These are phyloP conservation scores for Quaeritorhiza haematococci DNA, from an alignment of 371 early-diverging fungal species.

Conservation along the genomic window DNA sequence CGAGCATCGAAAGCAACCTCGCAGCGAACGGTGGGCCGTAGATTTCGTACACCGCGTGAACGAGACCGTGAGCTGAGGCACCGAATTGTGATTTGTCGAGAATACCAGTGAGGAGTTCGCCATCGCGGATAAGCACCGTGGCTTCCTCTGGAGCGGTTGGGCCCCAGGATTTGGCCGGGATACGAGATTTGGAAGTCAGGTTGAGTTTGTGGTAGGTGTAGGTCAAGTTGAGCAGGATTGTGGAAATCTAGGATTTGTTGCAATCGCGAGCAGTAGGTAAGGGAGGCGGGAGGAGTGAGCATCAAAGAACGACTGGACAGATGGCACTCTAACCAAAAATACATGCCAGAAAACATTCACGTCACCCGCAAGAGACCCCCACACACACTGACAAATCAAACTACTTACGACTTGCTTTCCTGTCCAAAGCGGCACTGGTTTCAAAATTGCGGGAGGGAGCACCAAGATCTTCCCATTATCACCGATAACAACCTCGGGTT, in stretches of 20 bases:
- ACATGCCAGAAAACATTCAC: conserved; percentile 20
- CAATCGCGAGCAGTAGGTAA: background rate
- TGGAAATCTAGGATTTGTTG: conserved; percentile 55
- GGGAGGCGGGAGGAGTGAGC: background rate
- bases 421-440: conserved; percentile 90
- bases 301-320: background rate
- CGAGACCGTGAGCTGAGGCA: conserved; percentile 87
- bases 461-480: conserved; percentile 72
- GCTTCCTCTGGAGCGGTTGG: conserved; percentile 76
- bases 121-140: conserved; percentile 75
- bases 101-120: conserved; percentile 87
- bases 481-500: conserved; percentile 37
- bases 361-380: too few relatives aligned
- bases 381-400: too few relatives aligned
- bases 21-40: conserved; percentile 93
- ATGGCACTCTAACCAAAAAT: conserved; percentile 3
- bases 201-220: conserved; percentile 62
- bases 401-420: conserved; percentile 89
- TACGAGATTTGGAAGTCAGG: conserved; percentile 80
- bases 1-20: conserved; percentile 86
- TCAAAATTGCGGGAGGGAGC: conserved; percentile 79
- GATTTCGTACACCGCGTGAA: conserved; percentile 95
- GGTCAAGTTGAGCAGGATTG: conserved; percentile 82
- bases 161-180: conserved; percentile 86
- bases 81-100: conserved; percentile 99